Conservation (phyloP, 352 stramenopile species). For the Pythium pectinolyticum region DNA sequence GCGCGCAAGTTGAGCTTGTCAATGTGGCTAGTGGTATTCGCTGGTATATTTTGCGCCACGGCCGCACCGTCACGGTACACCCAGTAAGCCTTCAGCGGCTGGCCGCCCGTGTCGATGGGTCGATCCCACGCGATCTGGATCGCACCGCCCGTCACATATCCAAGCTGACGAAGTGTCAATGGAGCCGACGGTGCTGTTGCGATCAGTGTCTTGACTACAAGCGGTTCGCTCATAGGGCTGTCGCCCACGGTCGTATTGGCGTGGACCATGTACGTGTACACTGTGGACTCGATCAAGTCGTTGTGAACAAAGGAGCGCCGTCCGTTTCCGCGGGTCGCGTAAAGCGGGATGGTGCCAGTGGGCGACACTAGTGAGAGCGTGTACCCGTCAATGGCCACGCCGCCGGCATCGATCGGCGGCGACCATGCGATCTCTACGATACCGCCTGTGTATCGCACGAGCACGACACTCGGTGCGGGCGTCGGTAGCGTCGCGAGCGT, state of each 20-base stretch:
- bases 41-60: constrained; percentile 30
- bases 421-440: constrained; percentile 31
- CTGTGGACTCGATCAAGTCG: constrained; percentile 46
- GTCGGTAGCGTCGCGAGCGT: constrained; percentile 20
- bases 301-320: constrained; percentile 42
- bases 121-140: constrained; percentile 60
- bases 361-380: constrained; percentile 14
- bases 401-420: constrained; percentile 21
- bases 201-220: constrained; percentile 37
- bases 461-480: constrained; percentile 11
- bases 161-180: constrained; percentile 40
- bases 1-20: constrained; percentile 39
- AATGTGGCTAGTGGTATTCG: constrained; percentile 29
- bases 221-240: constrained; percentile 34
- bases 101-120: constrained; percentile 53
- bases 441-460: constrained; percentile 26
- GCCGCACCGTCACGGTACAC: constrained; percentile 49
- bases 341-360: constrained; percentile 24
- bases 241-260: constrained; percentile 37
- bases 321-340: constrained; percentile 21
- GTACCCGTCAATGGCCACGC: constrained; percentile 28
- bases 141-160: constrained; percentile 47
- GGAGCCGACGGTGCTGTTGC: constrained; percentile 51
- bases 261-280: constrained; percentile 44
- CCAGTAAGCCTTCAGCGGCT: constrained; percentile 44